Percentiles rank a stretch among this genome's conserved stretches.
Evolutionary conservation across 2,329 filamentous ascomycete species (phyloP).

Genomic region (Diplodia mutila): DNA sequence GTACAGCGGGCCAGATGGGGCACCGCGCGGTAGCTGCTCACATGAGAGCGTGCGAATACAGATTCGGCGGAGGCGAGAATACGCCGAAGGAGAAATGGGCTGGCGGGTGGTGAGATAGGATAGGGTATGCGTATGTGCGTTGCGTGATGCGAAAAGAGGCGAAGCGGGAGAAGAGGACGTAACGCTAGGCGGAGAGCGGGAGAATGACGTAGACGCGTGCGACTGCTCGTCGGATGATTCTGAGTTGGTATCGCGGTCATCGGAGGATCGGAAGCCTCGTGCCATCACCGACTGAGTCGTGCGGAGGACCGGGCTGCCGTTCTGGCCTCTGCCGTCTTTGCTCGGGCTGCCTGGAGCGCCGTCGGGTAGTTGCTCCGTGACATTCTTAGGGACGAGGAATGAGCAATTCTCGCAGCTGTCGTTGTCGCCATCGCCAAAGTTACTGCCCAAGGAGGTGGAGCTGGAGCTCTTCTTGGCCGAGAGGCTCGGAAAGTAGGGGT

Average conservation of each 20-base stretch:
- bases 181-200: conserved; percentile 33
- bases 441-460: conserved; percentile 37
- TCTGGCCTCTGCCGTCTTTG: conserved; percentile 53
- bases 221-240: conserved; percentile 44
- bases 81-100: conserved; percentile 57
- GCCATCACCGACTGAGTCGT: conserved; percentile 59
- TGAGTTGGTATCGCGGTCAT: conserved; percentile 23
- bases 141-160: conserved; percentile 45
- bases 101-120: conserved; percentile 63
- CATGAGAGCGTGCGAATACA: conserved; percentile 63
- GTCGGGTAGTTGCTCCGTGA: conserved; percentile 57
- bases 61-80: conserved; percentile 59
- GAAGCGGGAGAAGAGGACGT: conserved; percentile 46
- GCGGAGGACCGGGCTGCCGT: conserved; percentile 59
- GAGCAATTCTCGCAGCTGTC: conserved; percentile 63
- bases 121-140: conserved; percentile 57
- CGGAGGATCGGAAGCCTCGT: conserved; percentile 41
- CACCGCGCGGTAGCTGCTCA: conserved; percentile 59
- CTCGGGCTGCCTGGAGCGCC: conserved; percentile 57
- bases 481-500: conserved; percentile 56
- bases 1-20: conserved; percentile 61
- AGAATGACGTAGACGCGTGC: conserved; percentile 40
- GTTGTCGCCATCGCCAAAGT: conserved; percentile 48
- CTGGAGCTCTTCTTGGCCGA: conserved; percentile 29
- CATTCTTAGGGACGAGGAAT: conserved; percentile 58